These are phyloP conservation scores for Balakata baccata DNA, from an alignment of 345 rosid species.

Conservation along the genomic window DNA sequence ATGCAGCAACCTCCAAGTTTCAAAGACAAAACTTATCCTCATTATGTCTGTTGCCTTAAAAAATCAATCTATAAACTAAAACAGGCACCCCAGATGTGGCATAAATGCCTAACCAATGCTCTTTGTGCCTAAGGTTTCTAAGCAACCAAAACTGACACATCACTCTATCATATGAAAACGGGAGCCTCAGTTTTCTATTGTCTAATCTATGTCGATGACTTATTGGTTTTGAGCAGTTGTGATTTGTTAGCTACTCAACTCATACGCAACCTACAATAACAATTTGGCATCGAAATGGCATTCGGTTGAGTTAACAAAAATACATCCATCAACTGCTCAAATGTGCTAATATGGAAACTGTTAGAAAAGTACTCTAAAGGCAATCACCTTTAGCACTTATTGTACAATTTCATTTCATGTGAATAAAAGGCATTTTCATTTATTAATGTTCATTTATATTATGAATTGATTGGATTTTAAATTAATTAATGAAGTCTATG, in stretches of 20 bases:
- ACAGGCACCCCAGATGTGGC: no score
- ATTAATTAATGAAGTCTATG: no score
- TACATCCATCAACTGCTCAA: not conserved
- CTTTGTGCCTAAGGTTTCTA: not conserved
- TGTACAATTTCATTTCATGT: no score
- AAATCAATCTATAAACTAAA: no score
- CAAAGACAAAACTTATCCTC: not conserved
- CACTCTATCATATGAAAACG: not conserved
- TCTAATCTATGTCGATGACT: not conserved
- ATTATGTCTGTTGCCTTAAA: no score
- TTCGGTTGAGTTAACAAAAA: not conserved
- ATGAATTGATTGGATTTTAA: no score
- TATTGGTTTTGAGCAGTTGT: not conserved
- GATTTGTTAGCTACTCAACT: not conserved
- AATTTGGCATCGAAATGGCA: not conserved
- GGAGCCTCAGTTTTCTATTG: not conserved
- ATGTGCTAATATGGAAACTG: not conserved
- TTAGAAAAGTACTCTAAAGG: no score
- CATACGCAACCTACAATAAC: not conserved
- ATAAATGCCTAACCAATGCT: not conserved
- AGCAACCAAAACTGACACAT: not conserved
- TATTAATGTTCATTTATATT: no score
- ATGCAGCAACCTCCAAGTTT: not conserved
- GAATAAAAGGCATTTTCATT: no score
- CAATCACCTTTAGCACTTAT: no score